Evolutionary conservation across 805 yeast species (phyloP).

Genomic region (Zygoascus biomembranicola): DNA sequence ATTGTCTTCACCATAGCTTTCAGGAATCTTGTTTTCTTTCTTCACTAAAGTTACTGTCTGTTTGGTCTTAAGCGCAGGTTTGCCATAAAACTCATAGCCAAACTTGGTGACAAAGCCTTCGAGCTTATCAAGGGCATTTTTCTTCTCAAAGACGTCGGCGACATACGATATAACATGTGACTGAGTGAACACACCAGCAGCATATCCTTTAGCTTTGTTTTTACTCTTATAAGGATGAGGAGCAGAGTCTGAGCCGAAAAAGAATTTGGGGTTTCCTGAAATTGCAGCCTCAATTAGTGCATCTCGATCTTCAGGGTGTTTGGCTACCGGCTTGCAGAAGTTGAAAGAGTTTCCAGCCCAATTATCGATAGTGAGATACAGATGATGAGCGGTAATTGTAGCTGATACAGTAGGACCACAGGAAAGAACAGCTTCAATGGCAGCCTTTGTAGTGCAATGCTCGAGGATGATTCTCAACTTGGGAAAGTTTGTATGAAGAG

Average conservation of each 20-base stretch:
- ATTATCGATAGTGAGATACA: conserved; percentile 77
- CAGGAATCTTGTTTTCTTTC: conserved; percentile 49
- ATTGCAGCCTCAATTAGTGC: conserved; percentile 84
- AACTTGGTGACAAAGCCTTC: conserved; percentile 66
- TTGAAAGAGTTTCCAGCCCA: conserved; percentile 97
- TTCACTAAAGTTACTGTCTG: conserved; percentile 40
- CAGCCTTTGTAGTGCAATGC: conserved; percentile 90
- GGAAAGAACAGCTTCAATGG: conserved; percentile 64
- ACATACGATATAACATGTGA: conserved; percentile 71
- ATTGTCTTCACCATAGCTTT: conserved; percentile 38
- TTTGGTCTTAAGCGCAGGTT: conserved; percentile 37
- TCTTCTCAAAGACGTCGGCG: conserved; percentile 75
- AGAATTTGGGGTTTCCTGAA: conserved; percentile 84
- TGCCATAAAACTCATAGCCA: conserved; percentile 63
- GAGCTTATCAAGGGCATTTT: conserved; percentile 54
- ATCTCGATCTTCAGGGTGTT: conserved; percentile 72
- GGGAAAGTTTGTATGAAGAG: conserved; percentile 78
- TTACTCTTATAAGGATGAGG: conserved; percentile 87
- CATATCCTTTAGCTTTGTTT: conserved; percentile 69
- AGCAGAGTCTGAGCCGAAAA: conserved; percentile 97
- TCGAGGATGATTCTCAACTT: conserved; percentile 78
- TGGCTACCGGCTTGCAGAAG: conserved; percentile 97
- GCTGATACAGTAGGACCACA: conserved; percentile 81
- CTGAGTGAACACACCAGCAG: conserved; percentile 98
- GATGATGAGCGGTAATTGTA: conserved; percentile 92